Evolutionary conservation across 495 filamentous ascomycete genomes (phyloP), one percentile per base, ranked within the genome.

Genomic region (Penicillium bovifimosum): DNA sequence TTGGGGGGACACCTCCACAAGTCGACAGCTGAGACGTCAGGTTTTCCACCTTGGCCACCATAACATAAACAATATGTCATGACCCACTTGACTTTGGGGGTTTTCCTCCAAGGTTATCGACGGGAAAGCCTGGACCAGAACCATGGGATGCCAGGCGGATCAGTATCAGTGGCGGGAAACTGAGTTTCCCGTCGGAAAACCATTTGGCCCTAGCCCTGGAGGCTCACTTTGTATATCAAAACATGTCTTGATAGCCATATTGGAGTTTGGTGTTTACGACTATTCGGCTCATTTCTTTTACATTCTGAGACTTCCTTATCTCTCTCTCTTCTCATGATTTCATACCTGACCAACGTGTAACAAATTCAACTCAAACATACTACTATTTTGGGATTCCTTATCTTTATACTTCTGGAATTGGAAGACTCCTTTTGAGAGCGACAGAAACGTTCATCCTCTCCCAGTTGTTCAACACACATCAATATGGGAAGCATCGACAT

Each of bases 141-240:
- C 41, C 49, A 45, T 55, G 58, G 61, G 61, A 42, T 46, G 51
- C 38, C 10, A 24, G 20, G 13, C 18, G 38, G 14, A 8, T 9
- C 14, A 35, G 32, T 49, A 60, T 68, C 67, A 63, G 59, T 24
- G 20, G 18, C 63, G 68, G 68, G 59, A 69, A 73, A 70, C 42
- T 56, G 31, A 27, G 20, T 73, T 71, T 70, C 56, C 68, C 68
- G 70, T 43, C 66, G 70, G 68, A 54, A 73, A 73, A 68, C 62
- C 62, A 8, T 51, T 27, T 20, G 16, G 16, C 34, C 33, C 34
- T 53, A 27, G 41, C 41, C 20, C 20, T 14, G 8, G 20, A 29
- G 41, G 41, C 49, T 39, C 28, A 17, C 24, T 50, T 55, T 66
- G 66, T 70, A 71, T 71, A 71, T 69, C 63, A 65, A 54, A 66